Evolutionary conservation across 2,329 filamentous ascomycete species (phyloP).

Genomic region (Penicillium sp.): DNA sequence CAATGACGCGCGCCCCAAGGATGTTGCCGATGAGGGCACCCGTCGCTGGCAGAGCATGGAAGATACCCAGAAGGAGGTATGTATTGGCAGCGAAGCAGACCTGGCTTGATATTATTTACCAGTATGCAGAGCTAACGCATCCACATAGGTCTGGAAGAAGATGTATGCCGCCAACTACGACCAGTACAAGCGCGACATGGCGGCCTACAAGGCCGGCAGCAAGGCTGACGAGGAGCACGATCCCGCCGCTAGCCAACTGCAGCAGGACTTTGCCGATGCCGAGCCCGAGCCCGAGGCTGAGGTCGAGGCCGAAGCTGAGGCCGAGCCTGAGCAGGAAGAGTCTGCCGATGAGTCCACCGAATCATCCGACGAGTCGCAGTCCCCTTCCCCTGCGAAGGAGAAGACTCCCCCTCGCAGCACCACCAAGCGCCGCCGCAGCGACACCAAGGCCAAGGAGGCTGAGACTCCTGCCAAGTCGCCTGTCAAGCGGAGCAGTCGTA

Average conservation of each 20-base stretch:
- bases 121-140: conserved; percentile 10
- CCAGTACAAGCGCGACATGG: conserved; percentile 55
- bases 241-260: conserved; percentile 42
- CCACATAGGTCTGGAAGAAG: conserved; percentile 52
- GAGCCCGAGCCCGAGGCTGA: conserved; percentile 27
- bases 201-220: conserved; percentile 55
- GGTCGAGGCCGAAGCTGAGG: conserved; percentile 19
- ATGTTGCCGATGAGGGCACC: conserved; percentile 83
- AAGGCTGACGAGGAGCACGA: conserved; percentile 44
- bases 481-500: conserved; percentile 21
- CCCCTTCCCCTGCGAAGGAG: conserved; percentile 40
- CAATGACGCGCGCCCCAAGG: conserved; percentile 73
- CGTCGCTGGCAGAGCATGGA: conserved; percentile 79
- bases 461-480: conserved; percentile 34
- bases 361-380: conserved; percentile 33
- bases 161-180: conserved; percentile 59
- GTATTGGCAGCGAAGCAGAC: conserved; percentile 16
- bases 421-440: conserved; percentile 46
- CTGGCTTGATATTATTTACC: too few species aligned
- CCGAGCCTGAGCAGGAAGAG: conserved; percentile 7
- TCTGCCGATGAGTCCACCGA: conserved; percentile 28
- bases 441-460: conserved; percentile 28
- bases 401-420: conserved; percentile 43
- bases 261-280: conserved; percentile 41
- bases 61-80: conserved; percentile 67